These are phyloP conservation scores for Paramyrothecium roridum DNA, from an alignment of 2,329 filamentous ascomycete genomes.

Conservation along the genomic window DNA sequence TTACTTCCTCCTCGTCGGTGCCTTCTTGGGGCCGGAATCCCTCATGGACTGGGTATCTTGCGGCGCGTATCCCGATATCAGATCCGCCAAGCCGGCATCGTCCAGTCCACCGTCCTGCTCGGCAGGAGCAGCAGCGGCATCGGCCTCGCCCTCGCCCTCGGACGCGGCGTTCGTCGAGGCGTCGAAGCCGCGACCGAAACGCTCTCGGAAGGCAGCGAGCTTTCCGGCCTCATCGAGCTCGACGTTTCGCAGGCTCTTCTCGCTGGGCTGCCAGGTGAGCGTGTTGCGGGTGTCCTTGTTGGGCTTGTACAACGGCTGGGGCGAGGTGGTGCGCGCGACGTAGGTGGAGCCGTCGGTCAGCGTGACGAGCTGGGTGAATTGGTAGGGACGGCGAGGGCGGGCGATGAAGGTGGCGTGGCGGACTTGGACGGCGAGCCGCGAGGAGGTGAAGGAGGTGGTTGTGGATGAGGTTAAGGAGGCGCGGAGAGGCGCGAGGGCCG, in stretches of 20 bases:
- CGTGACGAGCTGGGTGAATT: slow-evolving; percentile 94
- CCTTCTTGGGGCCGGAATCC: slow-evolving; percentile 36
- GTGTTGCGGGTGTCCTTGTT: slow-evolving; percentile 87
- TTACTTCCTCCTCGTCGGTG: slow-evolving; percentile 47
- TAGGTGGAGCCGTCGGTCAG: slow-evolving; percentile 88
- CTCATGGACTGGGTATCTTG: slow-evolving; percentile 30
- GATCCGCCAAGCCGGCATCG: slow-evolving; percentile 35
- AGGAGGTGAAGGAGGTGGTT: slow-evolving; percentile 18
- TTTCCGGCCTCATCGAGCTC: slow-evolving; percentile 94
- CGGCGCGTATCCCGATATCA: slow-evolving; percentile 48
- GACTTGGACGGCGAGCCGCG: slow-evolving; percentile 49
- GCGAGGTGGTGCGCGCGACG: slow-evolving; percentile 74
- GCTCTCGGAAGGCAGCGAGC: slow-evolving; percentile 77
- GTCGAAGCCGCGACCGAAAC: slow-evolving; percentile 86
- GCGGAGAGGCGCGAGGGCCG: slow-evolving; percentile 24
- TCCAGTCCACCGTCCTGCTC: slow-evolving; percentile 17
- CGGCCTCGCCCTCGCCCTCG: slow-evolving; percentile 19
- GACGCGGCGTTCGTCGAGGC: slow-evolving; percentile 30
- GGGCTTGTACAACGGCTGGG: slow-evolving; percentile 54
- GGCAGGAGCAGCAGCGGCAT: slow-evolving; percentile 22
- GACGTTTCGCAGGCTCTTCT: slow-evolving; percentile 76
- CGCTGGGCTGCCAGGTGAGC: slow-evolving; percentile 84
- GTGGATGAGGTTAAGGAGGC: slow-evolving; percentile 18
- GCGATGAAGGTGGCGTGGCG: slow-evolving; percentile 82
- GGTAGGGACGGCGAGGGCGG: slow-evolving; percentile 89